These are phyloP conservation scores for Malassezia slooffiae DNA, from an alignment of 1,284 basidiomycete species.

Conservation along the genomic window DNA sequence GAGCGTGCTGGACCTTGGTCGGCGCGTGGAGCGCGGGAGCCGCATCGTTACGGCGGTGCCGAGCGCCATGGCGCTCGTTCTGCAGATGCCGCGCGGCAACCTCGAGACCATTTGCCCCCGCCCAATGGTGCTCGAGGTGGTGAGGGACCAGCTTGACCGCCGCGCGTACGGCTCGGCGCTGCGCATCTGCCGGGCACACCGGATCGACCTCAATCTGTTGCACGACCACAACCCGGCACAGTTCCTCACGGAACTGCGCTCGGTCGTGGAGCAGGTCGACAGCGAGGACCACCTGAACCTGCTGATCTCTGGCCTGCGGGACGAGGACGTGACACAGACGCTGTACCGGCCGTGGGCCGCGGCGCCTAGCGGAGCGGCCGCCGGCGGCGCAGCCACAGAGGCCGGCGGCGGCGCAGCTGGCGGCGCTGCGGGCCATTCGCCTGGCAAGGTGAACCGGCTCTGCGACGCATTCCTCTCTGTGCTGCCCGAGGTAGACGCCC, in stretches of 20 bases:
- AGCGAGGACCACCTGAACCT: conserved; percentile 88
- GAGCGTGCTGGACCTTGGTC: conserved; percentile 24
- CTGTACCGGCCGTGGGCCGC: conserved; percentile 41
- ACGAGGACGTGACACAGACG: conserved; percentile 47
- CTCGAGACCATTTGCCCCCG: conserved; percentile 89
- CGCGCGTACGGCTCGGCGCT: conserved; percentile 69
- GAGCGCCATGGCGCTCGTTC: conserved; percentile 59
- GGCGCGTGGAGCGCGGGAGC: conserved; percentile 40
- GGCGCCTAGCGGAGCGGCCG: too few species aligned
- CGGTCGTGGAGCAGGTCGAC: conserved; percentile 71
- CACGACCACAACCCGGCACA: conserved; percentile 62
- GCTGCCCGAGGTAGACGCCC: conserved; percentile 57
- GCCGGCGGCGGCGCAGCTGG: background rate
- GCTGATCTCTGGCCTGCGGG: conserved; percentile 64
- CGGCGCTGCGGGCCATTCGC: conserved; percentile 47
- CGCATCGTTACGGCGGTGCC: conserved; percentile 39
- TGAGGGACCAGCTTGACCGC: conserved; percentile 29
- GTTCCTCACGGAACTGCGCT: conserved; percentile 54
- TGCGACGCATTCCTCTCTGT: conserved; percentile 69
- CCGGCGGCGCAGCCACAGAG: conserved; percentile 2
- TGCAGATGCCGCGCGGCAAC: conserved; percentile 97
- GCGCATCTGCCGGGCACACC: conserved; percentile 77
- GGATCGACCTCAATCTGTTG: conserved; percentile 79
- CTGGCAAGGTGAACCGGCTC: conserved; percentile 56
- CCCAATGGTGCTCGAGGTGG: conserved; percentile 66